Evolutionary conservation across 78 protist species (phyloP).

Genomic region (Guillardia theta): DNA sequence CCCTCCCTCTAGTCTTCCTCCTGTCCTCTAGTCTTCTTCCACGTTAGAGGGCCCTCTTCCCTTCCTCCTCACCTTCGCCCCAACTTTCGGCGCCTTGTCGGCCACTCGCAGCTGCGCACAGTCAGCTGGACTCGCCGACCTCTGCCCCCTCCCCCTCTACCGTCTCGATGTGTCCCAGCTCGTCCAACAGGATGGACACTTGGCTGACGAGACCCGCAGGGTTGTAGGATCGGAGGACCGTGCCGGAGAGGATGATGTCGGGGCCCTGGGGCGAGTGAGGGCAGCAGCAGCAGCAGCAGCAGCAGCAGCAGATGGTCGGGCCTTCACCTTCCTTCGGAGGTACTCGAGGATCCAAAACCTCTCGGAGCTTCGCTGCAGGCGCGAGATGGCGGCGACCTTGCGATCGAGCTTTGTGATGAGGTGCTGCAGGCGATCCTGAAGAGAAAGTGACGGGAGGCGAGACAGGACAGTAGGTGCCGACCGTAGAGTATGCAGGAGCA

Average conservation of each 20-base stretch:
- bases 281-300: background rate
- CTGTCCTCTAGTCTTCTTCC: no score
- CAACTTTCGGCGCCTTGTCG: no score
- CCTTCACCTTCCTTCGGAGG: background rate
- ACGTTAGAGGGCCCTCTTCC: no score
- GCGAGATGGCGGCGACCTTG: background rate
- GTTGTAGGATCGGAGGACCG: background rate
- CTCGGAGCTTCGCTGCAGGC: background rate
- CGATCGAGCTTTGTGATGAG: background rate
- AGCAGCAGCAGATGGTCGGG: background rate
- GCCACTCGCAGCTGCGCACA: no score
- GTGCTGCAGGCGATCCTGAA: background rate
- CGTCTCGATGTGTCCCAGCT: background rate
- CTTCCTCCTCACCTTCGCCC: no score
- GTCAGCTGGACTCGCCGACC: no score
- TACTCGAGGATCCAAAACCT: background rate
- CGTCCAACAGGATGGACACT: background rate
- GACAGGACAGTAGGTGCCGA: background rate
- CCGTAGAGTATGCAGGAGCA: background rate
- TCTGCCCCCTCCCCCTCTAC: no score
- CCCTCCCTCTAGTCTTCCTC: no score
- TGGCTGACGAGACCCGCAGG: background rate
- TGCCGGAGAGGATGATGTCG: background rate
- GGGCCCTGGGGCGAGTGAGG: background rate
- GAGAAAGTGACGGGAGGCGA: background rate